Evolutionary conservation across 2,329 filamentous ascomycete species (phyloP).

Genomic region (Fusarium oligoseptatum): DNA sequence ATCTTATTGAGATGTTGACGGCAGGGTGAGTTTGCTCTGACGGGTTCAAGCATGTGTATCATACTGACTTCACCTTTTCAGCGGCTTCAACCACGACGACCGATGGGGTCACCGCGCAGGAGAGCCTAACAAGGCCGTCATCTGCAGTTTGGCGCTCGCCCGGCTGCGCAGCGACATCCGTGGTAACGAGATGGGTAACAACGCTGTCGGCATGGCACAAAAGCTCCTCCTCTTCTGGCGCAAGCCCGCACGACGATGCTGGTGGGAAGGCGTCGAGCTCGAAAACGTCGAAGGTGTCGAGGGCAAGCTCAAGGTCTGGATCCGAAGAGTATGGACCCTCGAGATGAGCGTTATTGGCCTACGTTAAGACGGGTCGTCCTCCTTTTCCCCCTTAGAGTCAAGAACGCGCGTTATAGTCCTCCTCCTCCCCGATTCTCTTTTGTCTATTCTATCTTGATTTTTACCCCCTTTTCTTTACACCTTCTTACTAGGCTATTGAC

Average conservation of each 20-base stretch:
- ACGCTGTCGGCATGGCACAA: slow-evolving; percentile 96
- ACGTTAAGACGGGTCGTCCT: slow-evolving; percentile 60
- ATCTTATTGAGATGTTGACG: slow-evolving; percentile 99
- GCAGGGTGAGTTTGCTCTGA: slow-evolving; percentile 78
- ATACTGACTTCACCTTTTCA: slow-evolving; percentile 55
- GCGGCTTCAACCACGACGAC: slow-evolving; percentile 96
- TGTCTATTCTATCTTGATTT: slow-evolving; percentile 38
- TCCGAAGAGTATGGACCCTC: slow-evolving; percentile 96
- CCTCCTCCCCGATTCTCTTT: slow-evolving; percentile 23
- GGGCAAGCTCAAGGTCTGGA: slow-evolving; percentile 97
- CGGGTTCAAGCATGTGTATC: neutral
- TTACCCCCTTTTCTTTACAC: slow-evolving; percentile 22
- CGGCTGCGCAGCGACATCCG: slow-evolving; percentile 93
- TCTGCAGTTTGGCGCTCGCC: slow-evolving; percentile 94
- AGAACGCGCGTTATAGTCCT: slow-evolving; percentile 22
- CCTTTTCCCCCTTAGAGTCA: slow-evolving; percentile 12
- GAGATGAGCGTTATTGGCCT: slow-evolving; percentile 97
- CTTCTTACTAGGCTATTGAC: slow-evolving; percentile 27
- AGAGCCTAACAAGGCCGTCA: slow-evolving; percentile 97
- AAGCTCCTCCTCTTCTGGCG: slow-evolving; percentile 98
- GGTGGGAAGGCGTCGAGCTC: slow-evolving; percentile 98
- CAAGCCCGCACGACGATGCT: slow-evolving; percentile 95
- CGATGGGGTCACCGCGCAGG: slow-evolving; percentile 96
- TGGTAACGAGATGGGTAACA: slow-evolving; percentile 79
- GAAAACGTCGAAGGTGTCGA: slow-evolving; percentile 90